phyloP scores from a whole-genome alignment of 352 stramenopile genomes.

The Phytophthora multivora region DNA sequence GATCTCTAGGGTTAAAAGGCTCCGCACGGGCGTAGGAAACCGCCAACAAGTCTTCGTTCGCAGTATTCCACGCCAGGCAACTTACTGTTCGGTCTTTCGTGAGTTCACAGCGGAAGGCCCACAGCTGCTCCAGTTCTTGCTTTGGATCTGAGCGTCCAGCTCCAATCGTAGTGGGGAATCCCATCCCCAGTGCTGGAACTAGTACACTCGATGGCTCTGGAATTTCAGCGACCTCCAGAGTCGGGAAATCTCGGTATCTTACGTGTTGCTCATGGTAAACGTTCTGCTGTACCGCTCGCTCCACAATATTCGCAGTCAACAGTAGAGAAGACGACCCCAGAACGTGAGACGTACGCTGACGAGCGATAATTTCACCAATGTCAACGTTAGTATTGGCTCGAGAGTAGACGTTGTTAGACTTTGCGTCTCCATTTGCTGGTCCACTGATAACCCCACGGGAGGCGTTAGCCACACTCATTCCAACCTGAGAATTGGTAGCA shows the following conservation, averaged over 20 bases:
- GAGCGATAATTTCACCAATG: slow-evolving; percentile 70
- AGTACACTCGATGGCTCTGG: slow-evolving; percentile 11
- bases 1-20: neutral
- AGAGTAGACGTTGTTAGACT: slow-evolving; percentile 63
- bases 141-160: slow-evolving; percentile 2
- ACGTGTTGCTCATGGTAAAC: slow-evolving; percentile 87
- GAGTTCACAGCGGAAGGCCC: slow-evolving; percentile 73
- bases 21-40: slow-evolving; percentile 78
- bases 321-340: slow-evolving; percentile 62
- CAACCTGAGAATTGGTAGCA: slow-evolving; percentile 43
- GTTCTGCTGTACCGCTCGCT: slow-evolving; percentile 90
- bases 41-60: slow-evolving; percentile 90
- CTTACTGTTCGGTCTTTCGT: slow-evolving; percentile 64
- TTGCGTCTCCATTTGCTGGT: slow-evolving; percentile 39
- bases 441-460: slow-evolving; percentile 52
- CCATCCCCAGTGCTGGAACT: slow-evolving; percentile 17
- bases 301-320: slow-evolving; percentile 69
- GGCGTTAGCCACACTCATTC: slow-evolving; percentile 48
- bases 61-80: slow-evolving; percentile 86
- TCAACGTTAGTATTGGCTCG: slow-evolving; percentile 77
- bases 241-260: slow-evolving; percentile 81
- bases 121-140: slow-evolving; percentile 68
- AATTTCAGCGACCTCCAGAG: slow-evolving; percentile 25
- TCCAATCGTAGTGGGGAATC: slow-evolving; percentile 17
- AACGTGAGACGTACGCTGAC: slow-evolving; percentile 69